Base-by-base conservation (phyloP, 106 monocot genomes). In the Xerophyta viscosa region DNA sequence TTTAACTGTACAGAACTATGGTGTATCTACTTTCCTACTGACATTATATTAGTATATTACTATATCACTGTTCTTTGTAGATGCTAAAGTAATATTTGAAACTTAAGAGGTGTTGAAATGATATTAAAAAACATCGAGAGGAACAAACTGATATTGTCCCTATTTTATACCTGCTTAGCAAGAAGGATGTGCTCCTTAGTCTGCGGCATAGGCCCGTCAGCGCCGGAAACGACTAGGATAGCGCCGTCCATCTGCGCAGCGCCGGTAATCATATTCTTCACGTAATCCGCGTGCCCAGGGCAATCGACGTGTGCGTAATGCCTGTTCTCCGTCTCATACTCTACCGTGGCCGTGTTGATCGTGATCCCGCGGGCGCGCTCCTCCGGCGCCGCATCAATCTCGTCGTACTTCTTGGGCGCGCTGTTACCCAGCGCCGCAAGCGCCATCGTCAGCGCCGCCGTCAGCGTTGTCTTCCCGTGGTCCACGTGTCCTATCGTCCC, bases 181-280 rank as follows among this genome's bases (percentile, higher is more conserved):
- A 85, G 68, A 20, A 85, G 70, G 37, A 85, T 79, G 64, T 85
- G 84, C 65, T 85, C 84, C 50, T 85, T 85, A 39, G 84, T 85
- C 65, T 85, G 79, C 13, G 84, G 84, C 84, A 85, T 85, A 44
- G 84, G 84, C 12, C 84, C 84, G 50, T 85, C 84, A 11, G 87
- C 70, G 27, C 73, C 87, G 39, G 87, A 82, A 3, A 78, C 78
- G 8, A 88, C 87, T 39, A 84, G 74, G 45, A 84, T 84, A 17
- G 84, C 84, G 12, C 84, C 84, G 50, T 84, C 84, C 87, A 84
- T 84, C 69, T 87, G 87, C 15, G 84, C 89, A 3, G 89, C 89
- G 21, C 89, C 83, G 37, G 84, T 90, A 58, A 90, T 90, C 84
- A 90, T 90, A 49, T 90, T 90, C 80, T 84, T 90, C 36, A 90